These are phyloP conservation scores for Termitomyces sp. DNA, from an alignment of 768 basidiomycete species.

Conservation along the genomic window DNA sequence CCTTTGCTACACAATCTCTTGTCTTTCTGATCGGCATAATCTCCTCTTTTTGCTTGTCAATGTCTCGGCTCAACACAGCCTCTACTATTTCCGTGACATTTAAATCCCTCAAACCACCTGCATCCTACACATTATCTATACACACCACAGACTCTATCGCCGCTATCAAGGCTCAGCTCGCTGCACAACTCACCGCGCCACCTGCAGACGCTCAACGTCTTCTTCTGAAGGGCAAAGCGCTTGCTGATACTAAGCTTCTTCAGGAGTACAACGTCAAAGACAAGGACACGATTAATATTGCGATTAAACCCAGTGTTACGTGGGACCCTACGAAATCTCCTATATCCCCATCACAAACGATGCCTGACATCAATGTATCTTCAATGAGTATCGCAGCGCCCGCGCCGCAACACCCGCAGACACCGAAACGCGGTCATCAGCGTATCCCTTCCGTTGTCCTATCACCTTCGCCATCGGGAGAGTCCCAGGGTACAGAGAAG, in stretches of 20 bases:
- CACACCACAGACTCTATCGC: slow-evolving; percentile 82
- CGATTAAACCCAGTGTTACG: slow-evolving; percentile 75
- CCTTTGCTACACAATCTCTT: neutral
- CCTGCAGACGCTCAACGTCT: slow-evolving; percentile 80
- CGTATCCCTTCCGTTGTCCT: slow-evolving; percentile 78
- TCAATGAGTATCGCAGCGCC: slow-evolving; percentile 15
- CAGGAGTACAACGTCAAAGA: slow-evolving; percentile 86
- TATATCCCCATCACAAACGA: slow-evolving; percentile 20
- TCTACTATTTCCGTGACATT: slow-evolving; percentile 65
- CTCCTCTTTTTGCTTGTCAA: slow-evolving; percentile 4
- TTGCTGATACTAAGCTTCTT: slow-evolving; percentile 84
- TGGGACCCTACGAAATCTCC: slow-evolving; percentile 53
- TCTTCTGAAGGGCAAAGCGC: slow-evolving; percentile 90
- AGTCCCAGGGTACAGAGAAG: slow-evolving; percentile 36
- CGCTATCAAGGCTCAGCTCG: slow-evolving; percentile 74
- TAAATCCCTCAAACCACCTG: slow-evolving; percentile 89
- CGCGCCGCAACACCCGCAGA: slow-evolving; percentile 26
- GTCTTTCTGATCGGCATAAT: slow-evolving; percentile 7
- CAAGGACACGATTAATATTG: slow-evolving; percentile 80
- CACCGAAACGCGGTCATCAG: slow-evolving; percentile 40
- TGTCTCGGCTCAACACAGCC: slow-evolving; percentile 26
- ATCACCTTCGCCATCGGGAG: slow-evolving; percentile 68
- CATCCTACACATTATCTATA: slow-evolving; percentile 67
- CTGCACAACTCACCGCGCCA: slow-evolving; percentile 65
- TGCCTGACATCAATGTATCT: slow-evolving; percentile 12